Base-by-base conservation (phyloP, 164 flowering plant species). In the Nelumbo lutea region DNA sequence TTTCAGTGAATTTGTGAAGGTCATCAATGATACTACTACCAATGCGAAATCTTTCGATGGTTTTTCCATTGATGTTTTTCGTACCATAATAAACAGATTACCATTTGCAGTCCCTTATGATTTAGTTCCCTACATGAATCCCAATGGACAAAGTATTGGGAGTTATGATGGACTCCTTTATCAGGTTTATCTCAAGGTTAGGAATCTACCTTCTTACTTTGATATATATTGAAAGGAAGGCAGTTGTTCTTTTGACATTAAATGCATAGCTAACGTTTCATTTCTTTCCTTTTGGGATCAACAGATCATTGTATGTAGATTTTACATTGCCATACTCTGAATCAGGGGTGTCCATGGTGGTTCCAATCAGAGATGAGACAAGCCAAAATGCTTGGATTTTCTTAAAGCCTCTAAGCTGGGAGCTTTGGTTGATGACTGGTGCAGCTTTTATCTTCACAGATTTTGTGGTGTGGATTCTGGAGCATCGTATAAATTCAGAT, bases 391-490 rank as follows among this genome's bases (percentile, higher is more conserved):
- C 79, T n/a, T 79, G 78, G 80, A 64, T 73, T 40, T 84, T 86
- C 79, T 61, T 80, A 68, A 78, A 76, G 76, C 87, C 90, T 1
- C 63, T 84, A 52, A 76, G 79, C 0, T 65, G 52, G 72, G 71
- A 68, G 39, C 84, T 86, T 1, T 86, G 87, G 89, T 13, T 78
- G 13, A 73, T 77, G 7, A 80, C 62, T 44, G 53, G 56, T 13
- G 69, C 66, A 2, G 78, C 71, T 65, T 84, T 84, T 11, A 47
- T 88, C 6, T 72, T 79, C 75, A 74, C 77, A 1, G 90, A 83
- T 8, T 65, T 83, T 56, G 79, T 83, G 0, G 70, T 86, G 1
- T 88, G 90, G 92, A 59, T 78, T 43, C 79, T 88, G 14, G 92
- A 88, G 50, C 87, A 83, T 65, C 72, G 82, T 39, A 72, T 79